Evolutionary conservation across 164 flowering plant species (phyloP).

Genomic region (Echeveria elegans): DNA sequence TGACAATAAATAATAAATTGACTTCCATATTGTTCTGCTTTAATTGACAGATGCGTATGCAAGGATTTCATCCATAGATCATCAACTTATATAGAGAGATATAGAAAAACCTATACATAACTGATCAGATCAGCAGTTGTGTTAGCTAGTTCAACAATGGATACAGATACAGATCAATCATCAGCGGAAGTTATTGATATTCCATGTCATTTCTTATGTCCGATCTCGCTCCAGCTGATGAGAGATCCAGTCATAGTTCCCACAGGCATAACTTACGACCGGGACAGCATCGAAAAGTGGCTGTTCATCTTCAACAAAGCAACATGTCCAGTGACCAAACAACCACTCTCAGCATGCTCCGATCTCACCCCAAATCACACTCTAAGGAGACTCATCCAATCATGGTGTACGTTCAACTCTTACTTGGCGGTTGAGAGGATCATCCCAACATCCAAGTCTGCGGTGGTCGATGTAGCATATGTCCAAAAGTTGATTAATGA

Average conservation of each 20-base stretch:
- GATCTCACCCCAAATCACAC: slow-evolving; percentile 8
- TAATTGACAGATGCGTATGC: too few relatives aligned
- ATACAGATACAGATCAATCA: neutral
- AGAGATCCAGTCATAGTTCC: neutral
- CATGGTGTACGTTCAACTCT: slow-evolving; percentile 5
- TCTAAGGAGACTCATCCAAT: neutral
- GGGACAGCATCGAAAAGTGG: slow-evolving; percentile 5
- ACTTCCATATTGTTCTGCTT: too few relatives aligned
- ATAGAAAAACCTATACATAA: too few relatives aligned
- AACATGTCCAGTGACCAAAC: slow-evolving; percentile 7
- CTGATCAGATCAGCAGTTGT: too few relatives aligned
- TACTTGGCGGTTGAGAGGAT: neutral
- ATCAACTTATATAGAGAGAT: neutral
- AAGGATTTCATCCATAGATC: too few relatives aligned
- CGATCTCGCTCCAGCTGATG: slow-evolving; percentile 3
- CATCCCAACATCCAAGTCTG: neutral
- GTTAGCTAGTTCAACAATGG: neutral
- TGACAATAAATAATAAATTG: too few relatives aligned
- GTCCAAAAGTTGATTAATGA: neutral
- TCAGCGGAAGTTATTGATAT: neutral
- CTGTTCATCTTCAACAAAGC: neutral
- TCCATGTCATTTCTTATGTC: neutral
- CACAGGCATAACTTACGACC: neutral
- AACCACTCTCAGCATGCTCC: neutral
- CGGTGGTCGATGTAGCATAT: neutral